A percentile compares a stretch with the other conserved stretches of the same genome.
These are phyloP conservation scores for Penicillium sp. DNA, from an alignment of 2,329 filamentous ascomycete genomes.

Conservation along the genomic window DNA sequence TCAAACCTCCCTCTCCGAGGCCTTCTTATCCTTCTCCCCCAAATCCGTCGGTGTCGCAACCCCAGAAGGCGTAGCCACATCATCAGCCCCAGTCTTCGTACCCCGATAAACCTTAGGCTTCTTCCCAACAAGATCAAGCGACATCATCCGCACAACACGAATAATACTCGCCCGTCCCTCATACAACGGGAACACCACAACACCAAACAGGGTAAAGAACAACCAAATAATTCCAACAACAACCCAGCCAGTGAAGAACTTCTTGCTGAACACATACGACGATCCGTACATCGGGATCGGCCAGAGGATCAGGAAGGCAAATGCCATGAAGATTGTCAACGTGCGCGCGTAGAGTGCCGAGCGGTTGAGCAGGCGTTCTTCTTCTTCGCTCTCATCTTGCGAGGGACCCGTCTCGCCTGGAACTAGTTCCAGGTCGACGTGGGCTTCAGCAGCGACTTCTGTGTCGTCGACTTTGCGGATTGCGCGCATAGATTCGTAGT, in stretches of 20 bases:
- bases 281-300: conserved; percentile 88
- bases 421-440: conserved; percentile 65
- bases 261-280: conserved; percentile 76
- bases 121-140: conserved; percentile 56
- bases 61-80: conserved; percentile 45
- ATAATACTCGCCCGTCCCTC: conserved; percentile 70
- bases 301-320: conserved; percentile 78
- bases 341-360: conserved; percentile 57
- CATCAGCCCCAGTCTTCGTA: conserved; percentile 37
- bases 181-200: conserved; percentile 78
- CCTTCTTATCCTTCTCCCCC: conserved; percentile 32
- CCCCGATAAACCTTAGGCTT: conserved; percentile 34
- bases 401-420: conserved; percentile 49
- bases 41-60: conserved; percentile 51
- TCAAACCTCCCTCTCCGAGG: conserved; percentile 10
- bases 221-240: conserved; percentile 77
- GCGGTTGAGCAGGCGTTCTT: conserved; percentile 54
- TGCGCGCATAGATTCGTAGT: conserved; percentile 78
- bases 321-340: conserved; percentile 63
- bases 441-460: conserved; percentile 63
- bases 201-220: conserved; percentile 68
- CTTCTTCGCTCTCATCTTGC: conserved; percentile 43
- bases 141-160: conserved; percentile 62
- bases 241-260: conserved; percentile 82
- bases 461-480: conserved; percentile 79